Conservation (phyloP, 257 asterid species). For the Ilex aquifolium region DNA sequence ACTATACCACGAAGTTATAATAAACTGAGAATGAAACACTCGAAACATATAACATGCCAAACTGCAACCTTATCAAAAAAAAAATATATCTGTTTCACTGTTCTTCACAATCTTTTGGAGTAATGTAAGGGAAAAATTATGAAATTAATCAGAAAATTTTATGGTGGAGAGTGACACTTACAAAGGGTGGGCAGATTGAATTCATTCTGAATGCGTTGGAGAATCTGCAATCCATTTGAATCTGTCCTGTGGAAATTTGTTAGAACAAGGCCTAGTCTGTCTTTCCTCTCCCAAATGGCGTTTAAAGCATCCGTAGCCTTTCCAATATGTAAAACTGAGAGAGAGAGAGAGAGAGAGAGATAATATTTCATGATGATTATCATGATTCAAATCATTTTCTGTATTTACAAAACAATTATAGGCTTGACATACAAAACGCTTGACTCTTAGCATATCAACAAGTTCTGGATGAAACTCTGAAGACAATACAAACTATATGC, state of each 20-base stretch:
- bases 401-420: neutral
- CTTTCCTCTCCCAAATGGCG: constrained; percentile 37
- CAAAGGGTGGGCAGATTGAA: constrained; percentile 30
- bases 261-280: constrained; percentile 33
- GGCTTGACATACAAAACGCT: too few relatives aligned
- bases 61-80: too few relatives aligned
- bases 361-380: neutral
- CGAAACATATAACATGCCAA: too few relatives aligned
- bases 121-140: too few relatives aligned
- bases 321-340: constrained; percentile 54
- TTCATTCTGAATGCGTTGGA: constrained; percentile 24
- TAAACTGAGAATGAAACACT: too few relatives aligned
- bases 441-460: too few relatives aligned
- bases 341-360: constrained; percentile 1
- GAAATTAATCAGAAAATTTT: too few relatives aligned
- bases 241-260: constrained; percentile 49
- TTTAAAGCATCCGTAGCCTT: constrained; percentile 27
- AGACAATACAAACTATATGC: too few relatives aligned
- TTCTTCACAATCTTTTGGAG: too few relatives aligned
- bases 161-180: constrained; percentile 22
- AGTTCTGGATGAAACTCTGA: too few relatives aligned
- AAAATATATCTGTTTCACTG: too few relatives aligned
- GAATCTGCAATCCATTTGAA: constrained; percentile 23
- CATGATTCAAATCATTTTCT: neutral
- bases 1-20: too few relatives aligned